These are phyloP conservation scores for Didymellaceae sp. DNA, from an alignment of 2,329 filamentous ascomycete genomes.

Conservation along the genomic window DNA sequence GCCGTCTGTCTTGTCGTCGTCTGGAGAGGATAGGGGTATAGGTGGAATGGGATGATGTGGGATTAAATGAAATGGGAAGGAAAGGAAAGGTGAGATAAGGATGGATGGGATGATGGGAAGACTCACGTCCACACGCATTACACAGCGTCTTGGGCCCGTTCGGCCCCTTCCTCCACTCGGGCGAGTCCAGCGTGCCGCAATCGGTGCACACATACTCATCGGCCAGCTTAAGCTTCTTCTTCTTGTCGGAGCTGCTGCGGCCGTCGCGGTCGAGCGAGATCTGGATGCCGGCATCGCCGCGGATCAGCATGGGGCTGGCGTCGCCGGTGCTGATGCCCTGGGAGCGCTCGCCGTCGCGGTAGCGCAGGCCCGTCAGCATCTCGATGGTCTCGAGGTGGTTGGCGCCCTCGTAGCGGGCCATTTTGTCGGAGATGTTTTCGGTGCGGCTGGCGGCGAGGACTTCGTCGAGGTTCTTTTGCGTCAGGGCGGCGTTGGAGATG, in stretches of 20 bases:
- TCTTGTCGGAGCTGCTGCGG: slow-evolving; percentile 72
- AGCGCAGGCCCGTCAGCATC: slow-evolving; percentile 87
- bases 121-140: slow-evolving; percentile 87
- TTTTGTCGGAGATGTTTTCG: slow-evolving; percentile 83
- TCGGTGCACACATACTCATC: slow-evolving; percentile 96
- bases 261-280: slow-evolving; percentile 81
- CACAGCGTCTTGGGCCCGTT: slow-evolving; percentile 93
- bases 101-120: too few species aligned
- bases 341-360: slow-evolving; percentile 86
- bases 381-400: slow-evolving; percentile 86
- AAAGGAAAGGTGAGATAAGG: too few species aligned
- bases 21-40: too few species aligned
- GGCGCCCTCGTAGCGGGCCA: slow-evolving; percentile 77
- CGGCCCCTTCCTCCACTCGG: slow-evolving; percentile 95
- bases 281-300: slow-evolving; percentile 84
- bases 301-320: slow-evolving; percentile 78
- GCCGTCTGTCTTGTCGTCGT: too few species aligned
- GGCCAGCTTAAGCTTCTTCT: slow-evolving; percentile 80
- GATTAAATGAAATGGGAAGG: too few species aligned
- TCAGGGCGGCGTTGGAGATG: slow-evolving; percentile 71
- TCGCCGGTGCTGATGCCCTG: slow-evolving; percentile 87
- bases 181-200: slow-evolving; percentile 91
- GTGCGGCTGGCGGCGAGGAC: slow-evolving; percentile 68
- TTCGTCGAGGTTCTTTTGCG: slow-evolving; percentile 80
- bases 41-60: too few species aligned